These are phyloP conservation scores for Musa schizocarpa DNA, from an alignment of 176 grass and related monocot genomes.

Conservation along the genomic window DNA sequence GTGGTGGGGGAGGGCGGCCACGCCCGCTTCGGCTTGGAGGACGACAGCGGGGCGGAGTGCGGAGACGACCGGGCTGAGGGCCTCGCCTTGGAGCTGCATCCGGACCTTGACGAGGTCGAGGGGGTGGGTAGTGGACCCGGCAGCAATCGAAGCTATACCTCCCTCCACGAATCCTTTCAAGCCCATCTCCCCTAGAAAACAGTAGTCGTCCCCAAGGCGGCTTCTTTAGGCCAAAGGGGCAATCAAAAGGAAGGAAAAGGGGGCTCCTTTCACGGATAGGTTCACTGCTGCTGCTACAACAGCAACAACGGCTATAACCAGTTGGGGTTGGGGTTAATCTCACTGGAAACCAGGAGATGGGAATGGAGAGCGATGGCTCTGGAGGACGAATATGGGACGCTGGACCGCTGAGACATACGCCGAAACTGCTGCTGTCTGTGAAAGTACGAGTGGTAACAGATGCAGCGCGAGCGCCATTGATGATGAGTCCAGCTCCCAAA, in stretches of 20 bases:
- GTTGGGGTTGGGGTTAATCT: constrained; percentile 67
- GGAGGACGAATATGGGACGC: not conserved
- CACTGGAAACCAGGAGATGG: constrained; percentile 34
- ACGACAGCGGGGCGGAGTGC: not conserved
- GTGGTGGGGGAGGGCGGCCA: not conserved
- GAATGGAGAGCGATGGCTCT: not conserved
- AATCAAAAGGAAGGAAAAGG: not conserved
- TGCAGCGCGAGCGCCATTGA: not conserved
- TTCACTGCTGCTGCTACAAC: not conserved
- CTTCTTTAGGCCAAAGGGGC: not conserved
- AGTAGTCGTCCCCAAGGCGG: not conserved
- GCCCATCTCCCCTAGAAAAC: not conserved
- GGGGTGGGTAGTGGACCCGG: constrained; percentile 13
- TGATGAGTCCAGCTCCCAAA: not conserved
- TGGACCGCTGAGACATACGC: not conserved
- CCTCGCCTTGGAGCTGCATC: constrained; percentile 14
- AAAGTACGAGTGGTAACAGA: not conserved
- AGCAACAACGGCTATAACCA: not conserved
- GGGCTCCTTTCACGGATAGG: too few relatives aligned
- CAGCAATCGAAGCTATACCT: not conserved
- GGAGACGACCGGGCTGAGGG: not conserved
- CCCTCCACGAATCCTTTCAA: constrained; percentile 12
- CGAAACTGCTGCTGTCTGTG: not conserved
- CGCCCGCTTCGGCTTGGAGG: not conserved
- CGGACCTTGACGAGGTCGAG: constrained; percentile 16